A percentile compares a stretch with the other conserved stretches of the same genome.
These are phyloP conservation scores for Saturnispora hagleri DNA, from an alignment of 805 yeast species.

Conservation along the genomic window DNA sequence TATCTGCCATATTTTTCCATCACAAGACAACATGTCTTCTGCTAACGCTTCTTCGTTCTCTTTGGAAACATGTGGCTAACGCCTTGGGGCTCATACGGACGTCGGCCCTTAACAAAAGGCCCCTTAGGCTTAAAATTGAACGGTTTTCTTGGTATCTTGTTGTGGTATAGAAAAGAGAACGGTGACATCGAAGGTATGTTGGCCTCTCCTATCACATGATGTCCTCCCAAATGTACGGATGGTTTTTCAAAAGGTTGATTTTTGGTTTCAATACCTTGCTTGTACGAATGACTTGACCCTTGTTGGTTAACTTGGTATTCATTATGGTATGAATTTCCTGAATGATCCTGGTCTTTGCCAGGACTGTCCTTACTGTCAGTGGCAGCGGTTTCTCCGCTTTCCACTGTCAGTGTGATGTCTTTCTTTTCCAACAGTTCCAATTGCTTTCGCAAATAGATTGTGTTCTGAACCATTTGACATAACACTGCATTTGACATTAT, in stretches of 20 bases:
- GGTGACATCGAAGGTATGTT: not conserved
- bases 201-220: not conserved
- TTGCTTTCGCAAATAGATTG: not conserved
- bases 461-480: not conserved
- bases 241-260: not conserved
- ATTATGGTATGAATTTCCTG: not conserved
- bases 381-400: not conserved
- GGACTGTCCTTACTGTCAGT: not conserved
- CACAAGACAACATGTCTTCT: not conserved
- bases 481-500: not conserved
- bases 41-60: not conserved
- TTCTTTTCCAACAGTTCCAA: not conserved
- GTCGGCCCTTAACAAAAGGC: not conserved
- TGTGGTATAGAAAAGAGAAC: not conserved
- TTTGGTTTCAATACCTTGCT: not conserved
- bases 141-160: not conserved
- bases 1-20: not conserved
- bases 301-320: not conserved
- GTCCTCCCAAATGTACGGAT: not conserved
- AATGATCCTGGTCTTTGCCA: not conserved
- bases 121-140: not conserved
- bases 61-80: not conserved
- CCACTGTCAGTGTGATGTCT: not conserved
- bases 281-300: not conserved
- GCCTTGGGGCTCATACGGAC: not conserved